A percentile compares a stretch with the other conserved stretches of the same genome.
Conservation (phyloP, 2,329 filamentous ascomycete species). For the Gaeumannomyces sp. region DNA sequence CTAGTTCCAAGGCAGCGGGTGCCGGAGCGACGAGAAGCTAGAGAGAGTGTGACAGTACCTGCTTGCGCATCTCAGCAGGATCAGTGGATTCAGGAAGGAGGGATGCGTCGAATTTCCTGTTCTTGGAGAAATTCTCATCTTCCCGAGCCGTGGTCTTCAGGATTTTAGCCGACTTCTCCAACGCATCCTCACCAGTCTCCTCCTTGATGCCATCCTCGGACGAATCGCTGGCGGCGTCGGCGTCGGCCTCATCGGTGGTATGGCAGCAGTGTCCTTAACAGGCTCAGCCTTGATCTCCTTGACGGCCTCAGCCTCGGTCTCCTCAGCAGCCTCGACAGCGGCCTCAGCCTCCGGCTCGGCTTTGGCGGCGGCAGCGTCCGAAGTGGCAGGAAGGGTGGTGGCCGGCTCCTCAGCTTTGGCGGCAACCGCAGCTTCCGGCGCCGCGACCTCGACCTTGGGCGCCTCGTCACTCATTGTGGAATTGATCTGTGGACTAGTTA, state of each 20-base stretch:
- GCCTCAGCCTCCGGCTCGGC: conserved; percentile 20
- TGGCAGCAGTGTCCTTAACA: conserved; percentile 18
- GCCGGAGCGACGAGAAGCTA: background rate
- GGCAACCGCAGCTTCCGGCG: conserved; percentile 12
- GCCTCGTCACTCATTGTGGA: conserved; percentile 8
- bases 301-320: conserved; percentile 18
- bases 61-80: conserved; percentile 73
- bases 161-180: conserved; percentile 22
- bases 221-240: conserved; percentile 10
- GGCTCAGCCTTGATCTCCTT: conserved; percentile 22
- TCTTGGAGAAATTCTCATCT: conserved; percentile 38
- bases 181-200: conserved; percentile 16
- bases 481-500: background rate
- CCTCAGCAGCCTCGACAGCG: conserved; percentile 26
- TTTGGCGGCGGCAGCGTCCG: conserved; percentile 13
- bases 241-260: conserved; percentile 18
- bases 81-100: conserved; percentile 66
- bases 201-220: conserved; percentile 13
- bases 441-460: conserved; percentile 9
- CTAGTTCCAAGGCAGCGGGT: background rate
- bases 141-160: conserved; percentile 34
- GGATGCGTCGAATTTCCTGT: conserved; percentile 66
- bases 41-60: conserved; percentile 43
- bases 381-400: conserved; percentile 1
- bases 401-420: conserved; percentile 6